A percentile compares a stretch with the other conserved stretches of the same genome.
Evolutionary conservation across 495 filamentous ascomycete genomes (phyloP).

Genomic region (Wilcoxina mikolae): DNA sequence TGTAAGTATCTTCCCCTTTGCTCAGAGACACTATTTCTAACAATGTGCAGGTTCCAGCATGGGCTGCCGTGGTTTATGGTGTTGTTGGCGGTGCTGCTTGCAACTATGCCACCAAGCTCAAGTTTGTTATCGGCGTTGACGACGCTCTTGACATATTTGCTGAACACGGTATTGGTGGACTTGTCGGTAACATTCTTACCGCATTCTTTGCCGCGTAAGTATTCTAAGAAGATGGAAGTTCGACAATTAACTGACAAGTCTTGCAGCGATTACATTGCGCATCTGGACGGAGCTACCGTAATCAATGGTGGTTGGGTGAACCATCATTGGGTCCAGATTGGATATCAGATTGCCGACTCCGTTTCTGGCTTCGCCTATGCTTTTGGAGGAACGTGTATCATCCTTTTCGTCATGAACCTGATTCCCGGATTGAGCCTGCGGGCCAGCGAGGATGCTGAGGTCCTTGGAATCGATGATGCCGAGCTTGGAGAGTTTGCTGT

Average conservation of each 20-base stretch:
- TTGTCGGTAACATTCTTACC: constrained; percentile 80
- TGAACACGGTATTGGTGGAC: constrained; percentile 73
- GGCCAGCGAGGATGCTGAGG: constrained; percentile 68
- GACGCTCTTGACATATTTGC: constrained; percentile 92
- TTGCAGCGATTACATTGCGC: constrained; percentile 63
- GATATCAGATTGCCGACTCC: constrained; percentile 78
- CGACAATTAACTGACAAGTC: background rate
- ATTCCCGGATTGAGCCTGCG: constrained; percentile 73
- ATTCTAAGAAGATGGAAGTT: background rate
- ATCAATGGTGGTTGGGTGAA: constrained; percentile 88
- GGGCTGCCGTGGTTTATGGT: constrained; percentile 84
- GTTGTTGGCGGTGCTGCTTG: constrained; percentile 67
- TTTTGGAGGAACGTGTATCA: constrained; percentile 70
- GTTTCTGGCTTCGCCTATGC: constrained; percentile 71
- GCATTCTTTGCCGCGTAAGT: constrained; percentile 80
- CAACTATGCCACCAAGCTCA: constrained; percentile 95
- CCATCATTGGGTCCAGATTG: constrained; percentile 76
- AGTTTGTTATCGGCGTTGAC: constrained; percentile 73
- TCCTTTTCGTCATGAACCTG: constrained; percentile 75
- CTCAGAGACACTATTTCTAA: background rate
- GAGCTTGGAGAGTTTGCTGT: constrained; percentile 91
- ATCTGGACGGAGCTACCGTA: constrained; percentile 57
- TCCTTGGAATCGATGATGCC: constrained; percentile 82
- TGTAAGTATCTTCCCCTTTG: constrained; percentile 11
- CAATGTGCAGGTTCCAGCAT: constrained; percentile 66